Evolutionary conservation across 2,329 filamentous ascomycete genomes (phyloP).

Genomic region (Alternaria panax): DNA sequence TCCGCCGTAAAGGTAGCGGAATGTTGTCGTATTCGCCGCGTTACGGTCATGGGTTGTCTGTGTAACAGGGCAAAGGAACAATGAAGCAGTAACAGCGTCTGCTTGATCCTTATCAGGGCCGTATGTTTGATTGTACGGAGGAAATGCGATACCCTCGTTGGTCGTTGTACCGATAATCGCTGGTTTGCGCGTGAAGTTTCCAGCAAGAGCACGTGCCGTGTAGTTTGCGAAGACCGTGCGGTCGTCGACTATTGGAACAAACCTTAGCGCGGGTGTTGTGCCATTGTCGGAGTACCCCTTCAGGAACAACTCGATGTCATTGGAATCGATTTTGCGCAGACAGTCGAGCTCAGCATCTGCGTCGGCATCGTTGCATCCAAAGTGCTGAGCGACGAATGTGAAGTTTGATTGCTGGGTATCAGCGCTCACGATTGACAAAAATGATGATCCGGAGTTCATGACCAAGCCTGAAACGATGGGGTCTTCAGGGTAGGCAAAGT

Average conservation of each 20-base stretch:
- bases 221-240: constrained; percentile 47
- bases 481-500: constrained; percentile 58
- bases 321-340: constrained; percentile 42
- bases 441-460: constrained; percentile 35
- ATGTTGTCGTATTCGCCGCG: constrained; percentile 36
- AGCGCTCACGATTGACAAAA: constrained; percentile 15
- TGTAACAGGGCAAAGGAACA: constrained; percentile 43
- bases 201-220: constrained; percentile 38
- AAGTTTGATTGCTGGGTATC: constrained; percentile 47
- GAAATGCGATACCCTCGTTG: constrained; percentile 47
- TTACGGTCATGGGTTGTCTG: constrained; percentile 39
- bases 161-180: constrained; percentile 49
- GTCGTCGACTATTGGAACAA: constrained; percentile 41
- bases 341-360: constrained; percentile 45
- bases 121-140: constrained; percentile 38
- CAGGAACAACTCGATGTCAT: constrained; percentile 44
- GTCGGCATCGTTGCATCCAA: constrained; percentile 42
- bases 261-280: constrained; percentile 34
- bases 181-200: constrained; percentile 39
- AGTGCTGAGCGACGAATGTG: constrained; percentile 46
- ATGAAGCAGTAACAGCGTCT: constrained; percentile 28
- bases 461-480: constrained; percentile 53
- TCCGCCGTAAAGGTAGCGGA: constrained; percentile 50
- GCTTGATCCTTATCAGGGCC: constrained; percentile 34
- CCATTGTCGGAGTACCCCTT: constrained; percentile 38